These are phyloP conservation scores for Reutealis trisperma DNA, from an alignment of 345 rosid species.

Conservation along the genomic window DNA sequence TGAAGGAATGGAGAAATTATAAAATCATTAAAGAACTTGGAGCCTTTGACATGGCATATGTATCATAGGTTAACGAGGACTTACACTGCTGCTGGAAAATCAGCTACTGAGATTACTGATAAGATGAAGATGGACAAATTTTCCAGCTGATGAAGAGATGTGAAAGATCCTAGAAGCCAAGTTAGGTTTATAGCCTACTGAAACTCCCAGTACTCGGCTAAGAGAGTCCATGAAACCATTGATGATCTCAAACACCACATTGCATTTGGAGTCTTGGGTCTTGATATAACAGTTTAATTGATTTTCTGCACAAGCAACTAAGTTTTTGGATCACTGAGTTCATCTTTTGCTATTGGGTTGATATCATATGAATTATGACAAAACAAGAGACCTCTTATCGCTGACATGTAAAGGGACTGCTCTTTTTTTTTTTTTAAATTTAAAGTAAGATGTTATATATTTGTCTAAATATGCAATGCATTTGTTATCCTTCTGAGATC, in stretches of 20 bases:
- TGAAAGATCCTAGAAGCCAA: slow-evolving; percentile 8
- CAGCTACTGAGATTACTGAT: slow-evolving; percentile 22
- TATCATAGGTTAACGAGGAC: slow-evolving; percentile 28
- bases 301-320: not conserved
- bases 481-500: no score
- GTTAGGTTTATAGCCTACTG: not conserved
- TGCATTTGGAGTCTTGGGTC: not conserved
- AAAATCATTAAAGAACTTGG: slow-evolving; percentile 15
- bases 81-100: slow-evolving; percentile 16
- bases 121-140: slow-evolving; percentile 23
- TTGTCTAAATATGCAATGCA: no score
- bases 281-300: not conserved
- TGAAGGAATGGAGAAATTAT: slow-evolving; percentile 19
- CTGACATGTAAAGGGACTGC: no score
- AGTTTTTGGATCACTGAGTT: not conserved
- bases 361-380: no score
- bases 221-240: no score
- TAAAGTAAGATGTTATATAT: no score
- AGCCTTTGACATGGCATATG: slow-evolving; percentile 18
- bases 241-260: not conserved
- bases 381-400: no score
- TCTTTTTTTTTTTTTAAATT: no score
- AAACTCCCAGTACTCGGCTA: not conserved
- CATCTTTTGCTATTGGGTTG: no score
- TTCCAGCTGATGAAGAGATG: slow-evolving; percentile 24